Evolutionary conservation across 345 rosid species (phyloP), one percentile per base, ranked within the genome.

Genomic region (Euphorbia lathyris): DNA sequence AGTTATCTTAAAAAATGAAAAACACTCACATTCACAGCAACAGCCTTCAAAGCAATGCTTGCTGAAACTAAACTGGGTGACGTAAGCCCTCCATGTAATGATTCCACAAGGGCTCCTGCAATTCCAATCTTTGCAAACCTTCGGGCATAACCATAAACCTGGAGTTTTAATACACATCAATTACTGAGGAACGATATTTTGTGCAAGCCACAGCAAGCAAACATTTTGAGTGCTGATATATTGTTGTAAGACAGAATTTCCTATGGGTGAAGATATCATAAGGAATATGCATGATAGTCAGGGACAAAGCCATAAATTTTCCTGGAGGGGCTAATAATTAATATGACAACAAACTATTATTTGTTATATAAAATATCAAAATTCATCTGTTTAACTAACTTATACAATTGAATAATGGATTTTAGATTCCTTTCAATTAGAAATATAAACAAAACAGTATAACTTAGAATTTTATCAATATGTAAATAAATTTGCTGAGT

Each of bases 61-160:
- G 91, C 91, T 65, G 99, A 90, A 70, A 89, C 87, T 77, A 92
- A 79, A 76, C 91, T 79, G 63, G 88, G 84, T 14, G 96, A 84
- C 70, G 85, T 81, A 77, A 88, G 85, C 80, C 97, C 97, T 23
- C 74, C 83, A 23, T 76, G 85, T 19, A 95, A 80, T 69, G 94
- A 87, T 38, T 85, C 85, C 4, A 86, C 82, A 68, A 95, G 97
- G 69, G 91, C 79, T 79, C 53, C 78, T 10, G 93, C 88, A 71
- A 90, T 84, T 55, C 97, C 97, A 71, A 82, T 78, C 78, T 90
- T 92, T 14, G 97, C 96, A 70, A 95, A 95, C 75, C 80, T 84
- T 32, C 97, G 81, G 5, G 97, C 97, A 82, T 95, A 88, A 73
- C 97, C 91, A 84, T 90, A 95, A 59, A 95, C 99, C 99, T 92